A percentile compares a stretch with the other conserved stretches of the same genome.
These are phyloP conservation scores for Tilletia horrida DNA, from an alignment of 1,284 basidiomycete genomes.

Conservation along the genomic window DNA sequence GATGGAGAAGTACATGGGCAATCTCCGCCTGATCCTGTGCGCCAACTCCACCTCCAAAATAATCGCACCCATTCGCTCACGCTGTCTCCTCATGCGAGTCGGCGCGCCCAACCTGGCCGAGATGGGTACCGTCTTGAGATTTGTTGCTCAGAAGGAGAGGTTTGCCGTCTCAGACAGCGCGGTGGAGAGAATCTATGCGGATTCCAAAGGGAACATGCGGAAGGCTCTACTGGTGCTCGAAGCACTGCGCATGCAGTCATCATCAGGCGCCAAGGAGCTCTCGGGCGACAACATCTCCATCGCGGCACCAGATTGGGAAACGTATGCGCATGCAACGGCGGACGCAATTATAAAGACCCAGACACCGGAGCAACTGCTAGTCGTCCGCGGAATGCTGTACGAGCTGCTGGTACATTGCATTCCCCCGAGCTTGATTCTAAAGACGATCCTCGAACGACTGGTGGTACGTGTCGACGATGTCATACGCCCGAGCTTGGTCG, in stretches of 20 bases:
- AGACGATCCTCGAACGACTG: conserved; percentile 67
- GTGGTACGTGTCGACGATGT: conserved; percentile 71
- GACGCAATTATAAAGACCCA: conserved; percentile 90
- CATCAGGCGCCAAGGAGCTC: conserved; percentile 19
- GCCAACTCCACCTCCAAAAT: conserved; percentile 95
- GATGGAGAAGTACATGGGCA: conserved; percentile 98
- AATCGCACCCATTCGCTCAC: conserved; percentile 92
- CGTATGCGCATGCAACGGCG: conserved; percentile 91
- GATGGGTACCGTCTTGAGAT: conserved; percentile 73
- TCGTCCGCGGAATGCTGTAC: conserved; percentile 87
- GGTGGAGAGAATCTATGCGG: conserved; percentile 69
- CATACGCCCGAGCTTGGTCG: conserved; percentile 39
- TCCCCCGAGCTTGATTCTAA: conserved; percentile 67
- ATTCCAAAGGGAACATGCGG: conserved; percentile 84
- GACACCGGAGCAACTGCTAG: conserved; percentile 83
- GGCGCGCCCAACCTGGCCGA: conserved; percentile 78
- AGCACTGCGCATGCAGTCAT: conserved; percentile 75
- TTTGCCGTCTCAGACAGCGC: conserved; percentile 77
- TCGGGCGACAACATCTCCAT: conserved; percentile 66
- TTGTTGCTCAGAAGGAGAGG: conserved; percentile 77
- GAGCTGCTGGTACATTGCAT: conserved; percentile 96
- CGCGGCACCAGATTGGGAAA: conserved; percentile 96
- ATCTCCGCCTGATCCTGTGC: conserved; percentile 93
- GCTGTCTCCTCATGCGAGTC: conserved; percentile 88
- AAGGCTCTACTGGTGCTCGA: conserved; percentile 93